Conservation (phyloP, 1,139 yeast species). For the Protomyces macrosporus region DNA sequence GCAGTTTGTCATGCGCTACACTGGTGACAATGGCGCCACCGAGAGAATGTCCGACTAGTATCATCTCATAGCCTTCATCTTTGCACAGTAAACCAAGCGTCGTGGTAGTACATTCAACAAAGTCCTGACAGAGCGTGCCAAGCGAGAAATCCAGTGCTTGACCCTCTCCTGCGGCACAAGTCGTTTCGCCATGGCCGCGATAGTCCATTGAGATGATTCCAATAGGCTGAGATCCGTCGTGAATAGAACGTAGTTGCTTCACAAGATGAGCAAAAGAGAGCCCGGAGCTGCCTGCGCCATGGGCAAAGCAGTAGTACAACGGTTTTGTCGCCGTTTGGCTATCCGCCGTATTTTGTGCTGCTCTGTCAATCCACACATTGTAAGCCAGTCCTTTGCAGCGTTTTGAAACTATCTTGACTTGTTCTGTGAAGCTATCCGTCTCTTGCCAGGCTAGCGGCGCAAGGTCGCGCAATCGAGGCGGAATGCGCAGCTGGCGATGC, state of each 20-base stretch:
- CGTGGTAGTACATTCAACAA: conserved; percentile 46
- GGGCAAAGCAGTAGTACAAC: conserved; percentile 38
- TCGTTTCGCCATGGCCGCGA: conserved; percentile 72
- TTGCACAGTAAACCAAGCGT: not conserved
- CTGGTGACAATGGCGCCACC: conserved; percentile 82
- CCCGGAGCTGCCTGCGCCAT: conserved; percentile 92
- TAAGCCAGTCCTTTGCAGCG: not conserved
- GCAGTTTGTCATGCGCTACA: conserved; percentile 38
- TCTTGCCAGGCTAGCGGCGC: not conserved
- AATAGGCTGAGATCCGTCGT: conserved; percentile 37
- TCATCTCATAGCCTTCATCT: conserved; percentile 25
- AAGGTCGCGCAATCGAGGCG: not conserved
- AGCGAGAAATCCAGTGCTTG: conserved; percentile 46
- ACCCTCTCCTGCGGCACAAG: conserved; percentile 29
- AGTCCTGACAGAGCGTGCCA: conserved; percentile 54
- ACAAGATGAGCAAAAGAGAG: conserved; percentile 57
- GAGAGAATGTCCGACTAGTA: conserved; percentile 66
- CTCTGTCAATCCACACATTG: not conserved
- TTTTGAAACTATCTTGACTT: not conserved
- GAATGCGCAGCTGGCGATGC: not conserved
- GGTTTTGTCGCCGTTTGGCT: not conserved
- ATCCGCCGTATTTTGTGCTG: not conserved
- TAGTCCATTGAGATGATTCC: conserved; percentile 71
- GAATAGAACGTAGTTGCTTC: conserved; percentile 31
- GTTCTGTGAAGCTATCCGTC: not conserved